A percentile compares a stretch with the other conserved stretches of the same genome.
These are phyloP conservation scores for Flaveria floridana DNA, from an alignment of 140 eudicot genomes.

Conservation along the genomic window DNA sequence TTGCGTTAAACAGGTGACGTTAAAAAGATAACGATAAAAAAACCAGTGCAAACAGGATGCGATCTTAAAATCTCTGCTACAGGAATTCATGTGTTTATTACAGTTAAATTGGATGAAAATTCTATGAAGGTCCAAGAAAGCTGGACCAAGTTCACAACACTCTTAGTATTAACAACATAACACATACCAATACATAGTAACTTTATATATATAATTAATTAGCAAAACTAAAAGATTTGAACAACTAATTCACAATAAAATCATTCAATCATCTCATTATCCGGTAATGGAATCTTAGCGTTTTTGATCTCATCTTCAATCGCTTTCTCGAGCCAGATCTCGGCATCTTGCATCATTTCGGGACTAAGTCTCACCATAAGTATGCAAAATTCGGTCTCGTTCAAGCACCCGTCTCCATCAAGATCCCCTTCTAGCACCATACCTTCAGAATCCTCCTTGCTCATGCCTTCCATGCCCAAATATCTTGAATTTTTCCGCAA, in stretches of 20 bases:
- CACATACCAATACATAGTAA: conserved; percentile 1
- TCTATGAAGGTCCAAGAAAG: conserved; percentile 19
- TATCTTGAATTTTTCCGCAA: conserved; percentile 54
- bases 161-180: not conserved
- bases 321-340: conserved; percentile 77
- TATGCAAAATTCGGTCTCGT: conserved; percentile 74
- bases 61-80: not conserved
- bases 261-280: not conserved
- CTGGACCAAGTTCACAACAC: conserved; percentile 22
- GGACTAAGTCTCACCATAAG: conserved; percentile 93
- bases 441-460: conserved; percentile 61
- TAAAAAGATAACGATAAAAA: too few relatives aligned
- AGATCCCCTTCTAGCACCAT: conserved; percentile 86
- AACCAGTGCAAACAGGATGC: too few relatives aligned
- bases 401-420: conserved; percentile 73
- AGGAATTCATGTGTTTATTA: too few relatives aligned
- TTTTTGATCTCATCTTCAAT: conserved; percentile 49
- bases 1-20: too few relatives aligned
- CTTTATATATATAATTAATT: not conserved
- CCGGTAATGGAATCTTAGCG: not conserved
- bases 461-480: conserved; percentile 75
- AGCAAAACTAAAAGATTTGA: not conserved
- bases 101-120: not conserved
- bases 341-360: conserved; percentile 85
- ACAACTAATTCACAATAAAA: conserved; percentile 20